These are phyloP conservation scores for Spirogloea muscicola DNA, from an alignment of 139 green algal species.

Conservation along the genomic window DNA sequence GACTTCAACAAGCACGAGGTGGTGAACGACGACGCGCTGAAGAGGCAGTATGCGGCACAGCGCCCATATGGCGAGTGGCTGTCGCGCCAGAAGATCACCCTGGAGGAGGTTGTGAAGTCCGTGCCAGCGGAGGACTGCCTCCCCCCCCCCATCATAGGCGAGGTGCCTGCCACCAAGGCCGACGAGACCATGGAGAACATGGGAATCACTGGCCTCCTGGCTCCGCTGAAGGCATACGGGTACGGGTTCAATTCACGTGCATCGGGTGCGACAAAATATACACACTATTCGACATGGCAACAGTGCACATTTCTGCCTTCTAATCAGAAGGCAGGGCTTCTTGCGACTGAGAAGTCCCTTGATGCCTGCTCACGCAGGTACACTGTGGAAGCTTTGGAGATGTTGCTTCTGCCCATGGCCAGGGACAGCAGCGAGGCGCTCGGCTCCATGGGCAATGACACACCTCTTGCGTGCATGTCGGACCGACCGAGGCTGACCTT, in stretches of 20 bases:
- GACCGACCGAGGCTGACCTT: conserved; percentile 72
- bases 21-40: conserved; percentile 47
- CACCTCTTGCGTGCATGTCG: conserved; percentile 77
- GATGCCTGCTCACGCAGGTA: conserved; percentile 60
- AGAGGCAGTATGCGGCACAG: conserved; percentile 57
- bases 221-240: conserved; percentile 72
- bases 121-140: conserved; percentile 28
- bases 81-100: conserved; percentile 60
- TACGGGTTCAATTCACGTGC: conserved; percentile 11
- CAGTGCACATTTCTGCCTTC: no score
- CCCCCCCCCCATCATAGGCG: conserved; percentile 32
- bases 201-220: conserved; percentile 75
- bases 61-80: conserved; percentile 86
- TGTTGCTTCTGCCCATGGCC: conserved; percentile 88
- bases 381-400: conserved; percentile 84
- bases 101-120: conserved; percentile 60
- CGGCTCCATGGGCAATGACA: conserved; percentile 95
- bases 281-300: neutral
- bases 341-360: no score
- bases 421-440: conserved; percentile 69
- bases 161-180: conserved; percentile 1
- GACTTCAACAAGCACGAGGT: conserved; percentile 77
- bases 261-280: conserved; percentile 27
- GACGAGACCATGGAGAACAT: conserved; percentile 86
- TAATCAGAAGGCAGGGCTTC: no score